Percentiles rank a stretch among this genome's conserved stretches.
phyloP scores from a whole-genome alignment of 805 yeast species.

The Lachancea lanzarotensis region DNA sequence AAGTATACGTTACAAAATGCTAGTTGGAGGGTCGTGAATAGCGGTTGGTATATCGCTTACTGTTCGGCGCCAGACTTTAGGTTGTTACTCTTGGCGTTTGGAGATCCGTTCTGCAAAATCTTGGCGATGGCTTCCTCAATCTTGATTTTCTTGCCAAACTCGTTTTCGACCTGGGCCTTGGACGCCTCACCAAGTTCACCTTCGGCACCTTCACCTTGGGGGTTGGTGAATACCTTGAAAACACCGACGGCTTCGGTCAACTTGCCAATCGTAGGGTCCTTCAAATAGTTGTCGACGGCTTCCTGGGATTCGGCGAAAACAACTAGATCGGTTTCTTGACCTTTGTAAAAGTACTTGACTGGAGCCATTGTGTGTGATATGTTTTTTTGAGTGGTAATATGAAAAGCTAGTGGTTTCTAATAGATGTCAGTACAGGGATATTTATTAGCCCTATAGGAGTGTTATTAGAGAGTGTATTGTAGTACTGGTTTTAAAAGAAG shows the following conservation, averaged over 20 bases:
- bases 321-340: conserved; percentile 55
- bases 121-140: conserved; percentile 51
- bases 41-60: conserved; percentile 26
- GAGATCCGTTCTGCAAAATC: conserved; percentile 55
- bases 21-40: background rate
- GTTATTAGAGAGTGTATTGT: too few species aligned
- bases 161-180: conserved; percentile 52
- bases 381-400: conserved; percentile 8
- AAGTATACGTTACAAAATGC: conserved; percentile 1
- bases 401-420: background rate
- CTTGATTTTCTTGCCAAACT: conserved; percentile 53
- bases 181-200: conserved; percentile 73
- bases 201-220: conserved; percentile 57
- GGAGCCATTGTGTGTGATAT: conserved; percentile 27
- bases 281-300: conserved; percentile 41
- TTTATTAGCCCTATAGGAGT: too few species aligned
- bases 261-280: conserved; percentile 41
- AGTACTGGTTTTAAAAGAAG: too few species aligned
- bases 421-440: too few species aligned
- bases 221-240: conserved; percentile 58
- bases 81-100: conserved; percentile 34
- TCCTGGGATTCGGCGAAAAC: conserved; percentile 55
- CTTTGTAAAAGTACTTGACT: conserved; percentile 56
- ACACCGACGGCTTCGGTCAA: conserved; percentile 54
- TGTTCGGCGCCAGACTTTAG: conserved; percentile 23